phyloP scores from a whole-genome alignment of 2,329 filamentous ascomycete genomes.

The Stylonectria norvegica region DNA sequence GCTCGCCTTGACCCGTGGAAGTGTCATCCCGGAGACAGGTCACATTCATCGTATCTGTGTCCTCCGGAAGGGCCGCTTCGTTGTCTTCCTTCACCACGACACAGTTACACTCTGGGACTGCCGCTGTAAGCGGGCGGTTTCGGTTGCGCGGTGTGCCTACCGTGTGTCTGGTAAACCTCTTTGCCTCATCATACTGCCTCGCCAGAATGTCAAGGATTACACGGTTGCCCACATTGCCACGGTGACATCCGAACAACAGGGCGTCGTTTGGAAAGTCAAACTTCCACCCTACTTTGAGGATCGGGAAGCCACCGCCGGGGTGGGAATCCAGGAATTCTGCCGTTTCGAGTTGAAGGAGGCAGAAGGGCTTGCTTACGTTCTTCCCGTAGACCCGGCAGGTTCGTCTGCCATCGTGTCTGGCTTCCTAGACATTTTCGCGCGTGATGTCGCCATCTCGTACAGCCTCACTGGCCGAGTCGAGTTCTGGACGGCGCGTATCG shows the following conservation, averaged over 20 bases:
- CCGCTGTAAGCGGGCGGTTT: constrained; percentile 52
- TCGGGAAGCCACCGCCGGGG: constrained; percentile 19
- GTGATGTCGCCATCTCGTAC: constrained; percentile 83
- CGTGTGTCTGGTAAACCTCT: constrained; percentile 66
- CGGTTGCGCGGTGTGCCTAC: constrained; percentile 53
- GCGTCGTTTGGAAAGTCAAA: constrained; percentile 75
- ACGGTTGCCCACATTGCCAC: constrained; percentile 72
- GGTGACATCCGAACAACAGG: constrained; percentile 72
- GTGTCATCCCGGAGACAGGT: constrained; percentile 61
- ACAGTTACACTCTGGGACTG: constrained; percentile 79
- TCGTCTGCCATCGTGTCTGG: constrained; percentile 67
- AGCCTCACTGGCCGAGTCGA: constrained; percentile 70
- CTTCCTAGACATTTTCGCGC: constrained; percentile 81
- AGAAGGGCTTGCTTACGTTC: constrained; percentile 61
- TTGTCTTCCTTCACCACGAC: constrained; percentile 73
- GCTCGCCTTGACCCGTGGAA: constrained; percentile 58
- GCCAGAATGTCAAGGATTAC: constrained; percentile 53
- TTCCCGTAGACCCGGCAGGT: constrained; percentile 85
- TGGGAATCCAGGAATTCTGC: constrained; percentile 61
- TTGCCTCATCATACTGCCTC: constrained; percentile 73
- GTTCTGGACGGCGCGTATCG: constrained; percentile 80
- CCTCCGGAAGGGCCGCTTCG: constrained; percentile 71
- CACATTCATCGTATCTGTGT: constrained; percentile 80
- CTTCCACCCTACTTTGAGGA: constrained; percentile 49
- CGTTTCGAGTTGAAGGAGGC: constrained; percentile 62